Percentiles rank a stretch among this genome's conserved stretches.
Evolutionary conservation across 2,329 filamentous ascomycete genomes (phyloP).

Genomic region (Ophiostoma montium): DNA sequence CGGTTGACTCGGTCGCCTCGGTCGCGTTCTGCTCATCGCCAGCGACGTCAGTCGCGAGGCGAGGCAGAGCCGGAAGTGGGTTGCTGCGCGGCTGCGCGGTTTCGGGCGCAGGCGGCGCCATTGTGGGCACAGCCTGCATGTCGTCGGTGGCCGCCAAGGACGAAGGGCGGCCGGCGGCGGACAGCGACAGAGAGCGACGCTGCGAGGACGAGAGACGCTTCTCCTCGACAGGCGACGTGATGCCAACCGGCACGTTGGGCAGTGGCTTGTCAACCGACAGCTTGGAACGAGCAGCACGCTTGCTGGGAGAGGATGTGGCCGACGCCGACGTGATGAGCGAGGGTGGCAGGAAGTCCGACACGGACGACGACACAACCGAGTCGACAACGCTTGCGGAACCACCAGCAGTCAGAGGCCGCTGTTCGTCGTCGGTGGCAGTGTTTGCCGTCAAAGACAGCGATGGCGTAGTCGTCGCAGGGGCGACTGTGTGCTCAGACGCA

Average conservation of each 20-base stretch:
- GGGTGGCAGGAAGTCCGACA: slow-evolving; percentile 13
- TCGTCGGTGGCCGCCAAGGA: slow-evolving; percentile 26
- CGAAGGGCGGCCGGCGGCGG: slow-evolving; percentile 26
- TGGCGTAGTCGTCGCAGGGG: slow-evolving; percentile 16
- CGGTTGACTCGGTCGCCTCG: slow-evolving; percentile 18
- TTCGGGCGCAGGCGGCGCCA: not conserved
- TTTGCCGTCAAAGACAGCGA: slow-evolving; percentile 15
- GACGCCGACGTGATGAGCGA: slow-evolving; percentile 1
- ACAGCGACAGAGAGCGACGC: slow-evolving; percentile 20
- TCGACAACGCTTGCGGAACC: slow-evolving; percentile 22
- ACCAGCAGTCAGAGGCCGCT: slow-evolving; percentile 8
- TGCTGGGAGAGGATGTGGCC: slow-evolving; percentile 6
- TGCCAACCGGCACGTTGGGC: slow-evolving; percentile 42
- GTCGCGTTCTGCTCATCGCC: slow-evolving; percentile 31
- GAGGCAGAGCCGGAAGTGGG: slow-evolving; percentile 40
- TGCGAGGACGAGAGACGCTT: slow-evolving; percentile 12
- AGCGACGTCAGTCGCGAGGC: slow-evolving; percentile 36
- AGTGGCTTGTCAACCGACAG: slow-evolving; percentile 52
- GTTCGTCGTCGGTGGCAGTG: slow-evolving; percentile 15
- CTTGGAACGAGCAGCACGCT: slow-evolving; percentile 20
- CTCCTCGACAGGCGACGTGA: slow-evolving; percentile 27
- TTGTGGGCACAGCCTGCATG: slow-evolving; percentile 6
- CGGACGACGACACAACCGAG: slow-evolving; percentile 19
- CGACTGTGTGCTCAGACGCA: slow-evolving; percentile 22
- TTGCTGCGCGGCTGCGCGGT: not conserved